phyloP scores from a whole-genome alignment of 257 asterid genomes.

The Perilla frutescens region DNA sequence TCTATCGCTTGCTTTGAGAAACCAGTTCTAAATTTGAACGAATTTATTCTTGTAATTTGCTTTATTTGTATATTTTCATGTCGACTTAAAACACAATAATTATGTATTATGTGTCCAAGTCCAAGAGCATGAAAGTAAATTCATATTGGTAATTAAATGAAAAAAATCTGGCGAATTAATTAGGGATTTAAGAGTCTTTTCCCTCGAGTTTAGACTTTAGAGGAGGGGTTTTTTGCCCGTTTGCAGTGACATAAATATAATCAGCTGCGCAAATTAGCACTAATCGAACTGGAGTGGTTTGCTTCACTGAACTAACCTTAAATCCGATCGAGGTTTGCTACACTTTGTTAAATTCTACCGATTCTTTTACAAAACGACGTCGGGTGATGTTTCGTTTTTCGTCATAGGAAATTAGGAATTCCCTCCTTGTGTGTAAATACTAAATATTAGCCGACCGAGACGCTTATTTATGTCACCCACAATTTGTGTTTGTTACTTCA shows the following conservation, averaged over 20 bases:
- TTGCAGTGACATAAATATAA: neutral
- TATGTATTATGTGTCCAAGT: no score
- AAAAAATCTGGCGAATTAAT: neutral
- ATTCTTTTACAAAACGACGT: neutral
- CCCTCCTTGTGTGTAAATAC: conserved; percentile 10
- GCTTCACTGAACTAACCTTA: neutral
- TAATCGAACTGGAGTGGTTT: neutral
- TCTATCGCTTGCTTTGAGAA: no score
- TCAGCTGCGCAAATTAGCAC: neutral
- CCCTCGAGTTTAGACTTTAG: neutral
- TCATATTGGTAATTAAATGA: neutral
- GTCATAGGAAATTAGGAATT: conserved; percentile 18
- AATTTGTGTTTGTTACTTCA: neutral
- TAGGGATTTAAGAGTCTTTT: conserved; percentile 26
- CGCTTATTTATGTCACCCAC: no score
- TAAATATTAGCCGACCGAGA: no score
- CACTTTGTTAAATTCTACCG: neutral
- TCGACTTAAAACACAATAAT: no score
- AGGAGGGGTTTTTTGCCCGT: neutral
- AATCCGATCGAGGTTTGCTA: conserved; percentile 33
- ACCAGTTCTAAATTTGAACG: no score
- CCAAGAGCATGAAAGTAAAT: no score
- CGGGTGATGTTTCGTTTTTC: conserved; percentile 5
- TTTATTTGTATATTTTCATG: no score
- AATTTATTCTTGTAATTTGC: no score